These are phyloP conservation scores for Boletales sp. DNA, from an alignment of 768 basidiomycete genomes.

Conservation along the genomic window DNA sequence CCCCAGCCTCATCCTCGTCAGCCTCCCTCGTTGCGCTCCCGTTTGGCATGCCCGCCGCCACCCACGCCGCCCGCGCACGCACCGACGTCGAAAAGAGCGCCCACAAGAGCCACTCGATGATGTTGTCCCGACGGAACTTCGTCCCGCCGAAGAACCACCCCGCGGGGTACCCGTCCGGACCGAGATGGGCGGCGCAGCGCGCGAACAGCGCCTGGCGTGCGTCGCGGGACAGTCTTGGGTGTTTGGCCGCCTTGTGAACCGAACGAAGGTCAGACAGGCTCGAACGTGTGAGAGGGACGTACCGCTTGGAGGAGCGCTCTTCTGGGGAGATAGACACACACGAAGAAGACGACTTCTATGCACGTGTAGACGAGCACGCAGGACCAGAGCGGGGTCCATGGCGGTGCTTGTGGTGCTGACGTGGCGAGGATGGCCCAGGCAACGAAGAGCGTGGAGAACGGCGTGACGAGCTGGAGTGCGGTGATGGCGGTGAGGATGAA, in stretches of 20 bases:
- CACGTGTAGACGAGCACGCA: slow-evolving; percentile 32
- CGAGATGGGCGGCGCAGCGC: slow-evolving; percentile 36
- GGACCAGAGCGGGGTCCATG: slow-evolving; percentile 5
- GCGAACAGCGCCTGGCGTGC: slow-evolving; percentile 47
- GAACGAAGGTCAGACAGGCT: too few relatives aligned
- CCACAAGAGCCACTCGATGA: slow-evolving; percentile 64
- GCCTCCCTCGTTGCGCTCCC: too few relatives aligned
- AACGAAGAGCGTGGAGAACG: slow-evolving; percentile 43
- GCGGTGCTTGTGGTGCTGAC: not conserved
- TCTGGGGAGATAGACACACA: slow-evolving; percentile 48
- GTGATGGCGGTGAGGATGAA: slow-evolving; percentile 48
- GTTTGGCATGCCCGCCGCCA: too few relatives aligned
- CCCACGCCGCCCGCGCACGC: slow-evolving; percentile 10
- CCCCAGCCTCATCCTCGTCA: too few relatives aligned
- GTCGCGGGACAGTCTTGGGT: slow-evolving; percentile 35
- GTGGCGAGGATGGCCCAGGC: slow-evolving; percentile 16
- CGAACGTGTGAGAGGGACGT: too few relatives aligned
- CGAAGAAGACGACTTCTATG: slow-evolving; percentile 48
- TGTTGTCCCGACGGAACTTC: slow-evolving; percentile 43
- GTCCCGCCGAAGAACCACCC: slow-evolving; percentile 51
- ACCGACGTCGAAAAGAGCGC: slow-evolving; percentile 48
- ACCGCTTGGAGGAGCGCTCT: slow-evolving; percentile 44
- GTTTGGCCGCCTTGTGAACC: slow-evolving; percentile 37
- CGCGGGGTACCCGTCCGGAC: slow-evolving; percentile 29
- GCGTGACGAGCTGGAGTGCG: slow-evolving; percentile 46